Evolutionary conservation across 495 filamentous ascomycete species (phyloP), one percentile per base, ranked within the genome.

Genomic region (Talaromyces wortmannii): DNA sequence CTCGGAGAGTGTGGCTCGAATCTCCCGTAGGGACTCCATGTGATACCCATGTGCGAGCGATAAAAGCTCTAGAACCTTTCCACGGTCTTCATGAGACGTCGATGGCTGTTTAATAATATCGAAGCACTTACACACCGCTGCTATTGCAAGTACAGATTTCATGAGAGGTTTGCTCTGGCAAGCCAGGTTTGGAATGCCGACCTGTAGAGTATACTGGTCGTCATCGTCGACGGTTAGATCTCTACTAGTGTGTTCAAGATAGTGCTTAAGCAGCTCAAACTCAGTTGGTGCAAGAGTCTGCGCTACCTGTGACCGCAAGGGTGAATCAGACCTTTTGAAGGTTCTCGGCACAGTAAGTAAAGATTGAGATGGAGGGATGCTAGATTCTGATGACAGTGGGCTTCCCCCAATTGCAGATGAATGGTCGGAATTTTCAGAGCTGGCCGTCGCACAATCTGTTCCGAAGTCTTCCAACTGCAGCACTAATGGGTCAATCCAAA

Each of bases 181-280:
- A 2, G 72, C 73, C n/a, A 76, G 58, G 52, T 64, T 67, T 0
- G 72, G 72, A 29, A 76, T 72, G 8, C 71, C 67, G 16, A 74
- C 56, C n/a, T 71, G 67, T 0, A 76, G 58, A 6, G 68, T 62
- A 53, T 73, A 69, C 46, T 67, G 67, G 45, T 75, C 72, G 0
- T 67, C 58, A 13, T 63, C 44, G 46, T 69, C 67, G 15, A 70
- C 56, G 0, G 69, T 66, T 11, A 61, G 49, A n/a, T 64, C 64
- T 42, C 53, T 67, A 58, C 73, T 72, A 2, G 72, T 76, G 61
- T 76, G 72, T 11, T 67, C 63, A 31, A 75, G 61, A 44, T 71
- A 76, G 63, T 75, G 70, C 30, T 57, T 58, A 10, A 76, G 45
- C 2, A 76, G 63, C 43, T 63, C 62, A 40, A 69, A 61, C 30